phyloP scores from a whole-genome alignment of 257 asterid genomes.

The Perilla frutescens region DNA sequence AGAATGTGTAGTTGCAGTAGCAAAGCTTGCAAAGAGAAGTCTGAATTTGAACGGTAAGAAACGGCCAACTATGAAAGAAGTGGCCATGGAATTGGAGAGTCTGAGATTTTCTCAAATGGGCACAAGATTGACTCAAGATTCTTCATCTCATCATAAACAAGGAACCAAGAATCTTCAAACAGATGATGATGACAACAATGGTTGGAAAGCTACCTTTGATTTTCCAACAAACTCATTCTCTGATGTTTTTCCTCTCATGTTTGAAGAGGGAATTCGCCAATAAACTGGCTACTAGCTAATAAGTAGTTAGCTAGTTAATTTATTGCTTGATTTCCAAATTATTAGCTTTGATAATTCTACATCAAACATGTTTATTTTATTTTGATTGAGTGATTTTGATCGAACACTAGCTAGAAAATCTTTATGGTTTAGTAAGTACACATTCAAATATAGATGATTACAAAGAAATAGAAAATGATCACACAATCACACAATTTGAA shows the following conservation, averaged over 20 bases:
- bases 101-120: constrained; percentile 24
- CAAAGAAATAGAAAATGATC: too few species aligned
- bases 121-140: not conserved
- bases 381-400: too few species aligned
- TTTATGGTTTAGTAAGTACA: too few species aligned
- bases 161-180: not conserved
- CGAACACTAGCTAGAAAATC: too few species aligned
- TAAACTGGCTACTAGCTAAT: too few species aligned
- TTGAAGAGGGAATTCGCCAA: not conserved
- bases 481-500: too few species aligned
- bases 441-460: too few species aligned
- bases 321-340: too few species aligned
- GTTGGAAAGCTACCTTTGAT: constrained; percentile 1
- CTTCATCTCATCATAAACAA: not conserved
- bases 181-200: not conserved
- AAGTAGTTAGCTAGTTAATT: too few species aligned
- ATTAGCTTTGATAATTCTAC: too few species aligned
- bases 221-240: not conserved
- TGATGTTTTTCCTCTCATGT: constrained; percentile 1
- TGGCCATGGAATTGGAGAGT: constrained; percentile 35
- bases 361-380: not conserved
- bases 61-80: constrained; percentile 42
- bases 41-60: constrained; percentile 38
- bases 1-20: constrained; percentile 35
- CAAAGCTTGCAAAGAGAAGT: constrained; percentile 37